A percentile compares a stretch with the other conserved stretches of the same genome.
Evolutionary conservation across 2,329 filamentous ascomycete species (phyloP).

Genomic region (Byssothecium circinans): DNA sequence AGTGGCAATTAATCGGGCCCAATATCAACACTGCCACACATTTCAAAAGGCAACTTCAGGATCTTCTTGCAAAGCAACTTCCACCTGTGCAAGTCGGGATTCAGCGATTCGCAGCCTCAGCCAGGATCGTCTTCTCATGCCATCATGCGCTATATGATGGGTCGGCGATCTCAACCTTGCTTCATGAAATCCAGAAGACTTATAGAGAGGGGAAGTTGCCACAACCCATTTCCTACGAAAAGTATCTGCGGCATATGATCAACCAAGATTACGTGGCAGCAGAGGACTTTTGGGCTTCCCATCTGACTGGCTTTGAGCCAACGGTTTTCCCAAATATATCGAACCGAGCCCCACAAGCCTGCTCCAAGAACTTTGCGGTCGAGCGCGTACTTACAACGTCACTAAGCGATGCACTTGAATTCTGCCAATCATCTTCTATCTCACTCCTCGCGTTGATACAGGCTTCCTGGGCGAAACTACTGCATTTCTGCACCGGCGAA

Average conservation of each 20-base stretch:
- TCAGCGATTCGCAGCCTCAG: conserved; percentile 18
- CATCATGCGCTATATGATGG: conserved; percentile 91
- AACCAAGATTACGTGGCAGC: conserved; percentile 51
- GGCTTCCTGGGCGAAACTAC: conserved; percentile 68
- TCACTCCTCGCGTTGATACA: conserved; percentile 69
- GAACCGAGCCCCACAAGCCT: conserved; percentile 6
- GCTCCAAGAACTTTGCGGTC: conserved; percentile 24
- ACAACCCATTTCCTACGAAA: conserved; percentile 58
- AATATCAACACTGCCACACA: conserved; percentile 44
- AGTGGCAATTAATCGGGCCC: conserved; percentile 42
- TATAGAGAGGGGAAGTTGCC: conserved; percentile 55
- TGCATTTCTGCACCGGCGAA: conserved; percentile 59
- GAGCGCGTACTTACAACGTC: conserved; percentile 21
- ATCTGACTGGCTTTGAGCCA: conserved; percentile 57
- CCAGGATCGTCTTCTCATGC: conserved; percentile 54
- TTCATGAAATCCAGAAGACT: conserved; percentile 68
- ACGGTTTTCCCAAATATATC: conserved; percentile 44
- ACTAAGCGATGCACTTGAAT: conserved; percentile 21
- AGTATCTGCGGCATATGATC: conserved; percentile 65
- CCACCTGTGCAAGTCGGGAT: conserved; percentile 44
- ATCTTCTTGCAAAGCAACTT: conserved; percentile 44
- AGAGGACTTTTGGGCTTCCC: conserved; percentile 67
- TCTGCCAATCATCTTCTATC: conserved; percentile 28
- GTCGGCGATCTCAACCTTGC: conserved; percentile 69
- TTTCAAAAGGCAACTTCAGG: conserved; percentile 49